Evolutionary conservation across 139 green algal genomes (phyloP).

Genomic region (Nannochloris sp.): DNA sequence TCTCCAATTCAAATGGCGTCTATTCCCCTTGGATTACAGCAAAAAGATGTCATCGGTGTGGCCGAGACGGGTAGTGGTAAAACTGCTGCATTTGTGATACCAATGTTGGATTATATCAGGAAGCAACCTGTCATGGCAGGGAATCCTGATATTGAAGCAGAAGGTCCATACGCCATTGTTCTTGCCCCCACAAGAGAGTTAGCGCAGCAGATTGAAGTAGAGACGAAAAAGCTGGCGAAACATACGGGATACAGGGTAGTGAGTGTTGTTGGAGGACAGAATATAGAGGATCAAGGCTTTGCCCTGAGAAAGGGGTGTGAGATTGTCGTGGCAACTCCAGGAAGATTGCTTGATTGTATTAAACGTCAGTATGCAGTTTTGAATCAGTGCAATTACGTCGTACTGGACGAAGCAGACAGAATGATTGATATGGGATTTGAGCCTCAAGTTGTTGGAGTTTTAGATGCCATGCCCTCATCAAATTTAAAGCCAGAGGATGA

Average conservation of each 20-base stretch:
- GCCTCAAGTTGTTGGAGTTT: conserved; percentile 81
- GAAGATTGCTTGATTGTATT: conserved; percentile 91
- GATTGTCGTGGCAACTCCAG: conserved; percentile 97
- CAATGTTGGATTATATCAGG: conserved; percentile 92
- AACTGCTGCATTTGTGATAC: conserved; percentile 94
- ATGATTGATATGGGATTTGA: conserved; percentile 99
- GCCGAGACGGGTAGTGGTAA: conserved; percentile 94
- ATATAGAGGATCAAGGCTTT: conserved; percentile 93
- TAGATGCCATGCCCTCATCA: conserved; percentile 85
- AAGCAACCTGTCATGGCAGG: conserved; percentile 82
- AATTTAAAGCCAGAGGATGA: conserved; percentile 91
- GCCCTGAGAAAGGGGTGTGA: conserved; percentile 78
- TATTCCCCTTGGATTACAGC: conserved; percentile 84
- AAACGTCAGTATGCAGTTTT: conserved; percentile 89
- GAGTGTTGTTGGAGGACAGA: conserved; percentile 88
- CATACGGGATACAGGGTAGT: conserved; percentile 65
- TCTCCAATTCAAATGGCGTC: conserved; percentile 96
- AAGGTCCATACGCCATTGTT: conserved; percentile 89
- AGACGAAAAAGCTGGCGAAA: conserved; percentile 69
- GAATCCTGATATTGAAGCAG: conserved; percentile 57
- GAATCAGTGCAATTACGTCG: conserved; percentile 99
- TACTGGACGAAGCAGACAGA: conserved; percentile 95
- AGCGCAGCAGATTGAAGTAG: conserved; percentile 86
- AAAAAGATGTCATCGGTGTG: conserved; percentile 92
- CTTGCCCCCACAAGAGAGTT: conserved; percentile 93